phyloP scores from a whole-genome alignment of 2,329 filamentous ascomycete genomes.

The Lojkania enalia region DNA sequence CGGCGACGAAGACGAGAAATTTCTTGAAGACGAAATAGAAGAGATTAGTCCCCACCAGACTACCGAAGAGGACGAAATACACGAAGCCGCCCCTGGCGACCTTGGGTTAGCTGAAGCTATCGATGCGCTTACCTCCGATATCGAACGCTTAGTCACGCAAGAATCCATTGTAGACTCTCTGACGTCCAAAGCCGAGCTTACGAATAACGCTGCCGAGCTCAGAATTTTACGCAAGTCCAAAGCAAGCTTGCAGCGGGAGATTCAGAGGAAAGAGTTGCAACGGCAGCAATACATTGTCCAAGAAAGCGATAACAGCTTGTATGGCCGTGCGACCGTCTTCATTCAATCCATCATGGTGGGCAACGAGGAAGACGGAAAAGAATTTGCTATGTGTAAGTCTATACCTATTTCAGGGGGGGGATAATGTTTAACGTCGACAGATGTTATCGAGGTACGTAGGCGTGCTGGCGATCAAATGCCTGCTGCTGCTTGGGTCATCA shows the following conservation, averaged over 20 bases:
- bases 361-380: constrained; percentile 86
- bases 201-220: constrained; percentile 92
- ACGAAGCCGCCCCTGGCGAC: constrained; percentile 92
- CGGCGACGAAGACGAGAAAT: constrained; percentile 85
- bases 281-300: constrained; percentile 96
- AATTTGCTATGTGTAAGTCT: constrained; percentile 78
- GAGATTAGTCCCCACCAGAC: constrained; percentile 65
- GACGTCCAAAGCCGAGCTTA: constrained; percentile 91
- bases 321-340: constrained; percentile 83
- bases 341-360: constrained; percentile 95
- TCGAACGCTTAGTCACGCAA: constrained; percentile 84
- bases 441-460: constrained; percentile 87
- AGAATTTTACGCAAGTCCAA: constrained; percentile 93
- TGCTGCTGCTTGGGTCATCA: constrained; percentile 90
- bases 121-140: constrained; percentile 81
- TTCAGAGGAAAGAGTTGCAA: constrained; percentile 91
- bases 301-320: constrained; percentile 96
- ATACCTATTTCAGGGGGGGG: not conserved
- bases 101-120: constrained; percentile 93
- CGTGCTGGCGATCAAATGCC: constrained; percentile 95
- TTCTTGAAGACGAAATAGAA: constrained; percentile 82
- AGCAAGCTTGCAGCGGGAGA: constrained; percentile 87
- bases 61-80: constrained; percentile 77
- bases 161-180: constrained; percentile 90
- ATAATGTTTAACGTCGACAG: constrained; percentile 34